phyloP scores from a whole-genome alignment of 495 filamentous ascomycete species.

The Friedmanniomyces simplex region DNA sequence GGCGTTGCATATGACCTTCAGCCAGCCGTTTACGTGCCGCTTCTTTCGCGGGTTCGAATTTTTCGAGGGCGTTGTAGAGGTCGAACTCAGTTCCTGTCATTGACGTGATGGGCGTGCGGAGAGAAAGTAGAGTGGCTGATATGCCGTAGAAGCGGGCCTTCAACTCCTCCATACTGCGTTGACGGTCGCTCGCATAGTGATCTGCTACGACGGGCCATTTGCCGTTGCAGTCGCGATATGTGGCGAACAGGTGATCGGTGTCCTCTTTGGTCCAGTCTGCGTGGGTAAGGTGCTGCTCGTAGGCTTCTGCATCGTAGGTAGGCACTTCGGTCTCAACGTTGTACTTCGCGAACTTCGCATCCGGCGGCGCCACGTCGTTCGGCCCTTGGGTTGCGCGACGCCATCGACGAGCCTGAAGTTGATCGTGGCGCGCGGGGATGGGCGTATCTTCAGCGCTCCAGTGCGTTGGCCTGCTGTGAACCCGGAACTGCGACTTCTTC shows the following conservation, averaged over 20 bases:
- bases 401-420: conserved; percentile 1
- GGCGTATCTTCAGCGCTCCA: background rate
- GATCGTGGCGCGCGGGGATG: background rate
- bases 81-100: conserved; percentile 78
- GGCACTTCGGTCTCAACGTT: conserved; percentile 68
- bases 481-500: background rate
- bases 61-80: conserved; percentile 69
- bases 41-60: conserved; percentile 73
- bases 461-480: background rate
- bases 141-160: conserved; percentile 85
- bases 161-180: conserved; percentile 71
- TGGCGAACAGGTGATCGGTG: conserved; percentile 75
- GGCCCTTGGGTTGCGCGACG: background rate
- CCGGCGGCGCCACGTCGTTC: background rate
- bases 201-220: conserved; percentile 90
- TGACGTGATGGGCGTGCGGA: conserved; percentile 67
- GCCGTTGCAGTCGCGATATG: conserved; percentile 66
- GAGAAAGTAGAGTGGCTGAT: conserved; percentile 71
- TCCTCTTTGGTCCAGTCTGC: conserved; percentile 81
- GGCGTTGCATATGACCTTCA: conserved; percentile 61
- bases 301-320: conserved; percentile 75
- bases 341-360: conserved; percentile 55
- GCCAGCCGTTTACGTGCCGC: conserved; percentile 73
- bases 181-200: conserved; percentile 54
- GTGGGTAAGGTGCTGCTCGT: conserved; percentile 60